Evolutionary conservation across 331 rosid species (phyloP), one percentile per base, ranked within the genome.

Genomic region (Malus hybrid): DNA sequence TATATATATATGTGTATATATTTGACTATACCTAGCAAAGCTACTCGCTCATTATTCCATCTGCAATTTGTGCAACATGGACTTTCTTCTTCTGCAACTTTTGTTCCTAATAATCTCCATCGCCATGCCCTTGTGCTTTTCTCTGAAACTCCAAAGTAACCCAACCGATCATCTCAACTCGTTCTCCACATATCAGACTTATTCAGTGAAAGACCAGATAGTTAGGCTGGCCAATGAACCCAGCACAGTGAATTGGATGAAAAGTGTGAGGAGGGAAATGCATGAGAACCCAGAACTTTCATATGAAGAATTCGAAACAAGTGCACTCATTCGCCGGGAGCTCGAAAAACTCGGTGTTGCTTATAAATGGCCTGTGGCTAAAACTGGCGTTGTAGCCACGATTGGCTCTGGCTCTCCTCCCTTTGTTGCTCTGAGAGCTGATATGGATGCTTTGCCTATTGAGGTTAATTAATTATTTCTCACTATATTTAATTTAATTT

Each of bases 401-500:
- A 76, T 93, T 68, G 98, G 98, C 34, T 84, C 96, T 70, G 97
- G 98, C 4, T 79, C 76, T 75, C 85, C 96, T 20, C 98, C 98
- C 39, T 83, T 89, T 81, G 89, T 93, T 69, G 98, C 97, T 80
- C 88, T 91, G 7, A 87, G 98, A 82, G 98, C 97, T 3, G 98
- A 93, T 76, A 93, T 93, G 98, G 97, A 93, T 83, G 98, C 97
- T 72, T 67, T 93, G 85, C 98, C 98, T 28, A 85, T 93, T 83
- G 87, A 93, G 96, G 98, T 93, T 33, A 33, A 12, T 6, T 65
- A 65, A 65, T 39, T 33, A 10, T 10, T 24, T 24, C 63, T 57
- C 28, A 9, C 13, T 57, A 9, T 57, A 20, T 57, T 19, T 57
- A 32, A 28, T 28, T 29, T 62, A 15, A 24, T 64, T 29, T 31